Percentiles rank a stretch among this genome's conserved stretches.
phyloP scores from a whole-genome alignment of 805 yeast species.

The Pichia pseudocactophila region DNA sequence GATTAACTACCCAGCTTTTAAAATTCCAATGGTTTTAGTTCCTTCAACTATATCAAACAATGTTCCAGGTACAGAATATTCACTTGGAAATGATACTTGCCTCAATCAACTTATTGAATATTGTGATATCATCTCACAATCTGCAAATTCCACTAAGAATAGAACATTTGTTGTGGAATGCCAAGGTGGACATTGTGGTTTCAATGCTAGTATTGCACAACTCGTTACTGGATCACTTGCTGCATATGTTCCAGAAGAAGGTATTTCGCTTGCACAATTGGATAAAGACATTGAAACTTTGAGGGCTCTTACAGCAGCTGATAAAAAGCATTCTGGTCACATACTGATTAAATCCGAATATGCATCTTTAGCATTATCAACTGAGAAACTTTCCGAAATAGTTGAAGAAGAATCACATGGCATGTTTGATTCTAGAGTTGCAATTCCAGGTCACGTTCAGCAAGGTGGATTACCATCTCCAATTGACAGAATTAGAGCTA shows the following conservation, averaged over 20 bases:
- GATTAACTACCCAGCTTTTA: slow-evolving; percentile 55
- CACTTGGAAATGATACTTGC: slow-evolving; percentile 70
- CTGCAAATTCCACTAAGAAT: slow-evolving; percentile 70
- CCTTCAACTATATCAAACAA: slow-evolving; percentile 78
- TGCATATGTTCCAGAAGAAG: slow-evolving; percentile 69
- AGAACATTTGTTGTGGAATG: slow-evolving; percentile 75
- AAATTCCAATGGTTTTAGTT: slow-evolving; percentile 68
- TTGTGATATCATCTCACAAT: slow-evolving; percentile 72
- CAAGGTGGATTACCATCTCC: slow-evolving; percentile 76
- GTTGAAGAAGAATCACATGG: slow-evolving; percentile 55
- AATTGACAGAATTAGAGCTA: slow-evolving; percentile 68
- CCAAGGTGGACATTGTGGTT: slow-evolving; percentile 83
- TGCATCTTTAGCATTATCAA: slow-evolving; percentile 58
- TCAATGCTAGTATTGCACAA: slow-evolving; percentile 60
- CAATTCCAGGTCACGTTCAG: slow-evolving; percentile 81
- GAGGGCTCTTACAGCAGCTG: slow-evolving; percentile 48
- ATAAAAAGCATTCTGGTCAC: slow-evolving; percentile 59
- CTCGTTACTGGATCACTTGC: slow-evolving; percentile 67
- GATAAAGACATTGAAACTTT: slow-evolving; percentile 58
- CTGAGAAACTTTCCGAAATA: slow-evolving; percentile 64
- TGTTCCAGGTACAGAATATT: slow-evolving; percentile 77
- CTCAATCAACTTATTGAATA: slow-evolving; percentile 60
- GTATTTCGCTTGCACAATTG: slow-evolving; percentile 48
- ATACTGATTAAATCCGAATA: slow-evolving; percentile 58
- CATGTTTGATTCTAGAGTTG: slow-evolving; percentile 68